Evolutionary conservation across 1,284 basidiomycete species (phyloP).

Genomic region (Leccinum ambiguum): DNA sequence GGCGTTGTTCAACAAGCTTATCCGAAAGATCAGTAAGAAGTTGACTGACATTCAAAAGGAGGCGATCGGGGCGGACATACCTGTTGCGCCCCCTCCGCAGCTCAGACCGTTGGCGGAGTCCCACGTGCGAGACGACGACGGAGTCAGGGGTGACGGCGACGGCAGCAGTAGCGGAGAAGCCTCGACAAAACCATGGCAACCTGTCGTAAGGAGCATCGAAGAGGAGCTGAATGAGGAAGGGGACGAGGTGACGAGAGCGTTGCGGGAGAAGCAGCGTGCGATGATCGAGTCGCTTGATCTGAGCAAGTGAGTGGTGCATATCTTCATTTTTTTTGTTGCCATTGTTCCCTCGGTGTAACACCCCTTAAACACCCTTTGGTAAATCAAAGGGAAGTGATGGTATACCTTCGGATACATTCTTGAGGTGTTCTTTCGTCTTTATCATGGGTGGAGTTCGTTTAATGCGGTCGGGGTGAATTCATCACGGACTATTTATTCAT

Average conservation of each 20-base stretch:
- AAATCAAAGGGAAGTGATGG: conserved; percentile 2
- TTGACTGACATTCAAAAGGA: conserved; percentile 83
- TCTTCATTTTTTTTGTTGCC: not conserved
- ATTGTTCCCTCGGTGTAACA: conserved; percentile 16
- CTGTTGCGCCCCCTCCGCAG: conserved; percentile 30
- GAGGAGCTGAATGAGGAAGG: conserved; percentile 77
- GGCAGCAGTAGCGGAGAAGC: conserved; percentile 24
- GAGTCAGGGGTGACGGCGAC: conserved; percentile 8
- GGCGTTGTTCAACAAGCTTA: conserved; percentile 89
- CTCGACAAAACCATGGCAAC: conserved; percentile 41
- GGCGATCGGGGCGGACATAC: conserved; percentile 63
- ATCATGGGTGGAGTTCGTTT: not conserved
- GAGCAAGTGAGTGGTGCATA: conserved; percentile 62
- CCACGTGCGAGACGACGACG: conserved; percentile 9
- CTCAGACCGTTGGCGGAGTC: not conserved
- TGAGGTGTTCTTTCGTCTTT: not conserved
- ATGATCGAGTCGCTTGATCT: conserved; percentile 86
- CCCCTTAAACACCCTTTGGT: not conserved
- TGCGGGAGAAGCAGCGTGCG: conserved; percentile 73
- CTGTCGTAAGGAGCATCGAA: conserved; percentile 53
- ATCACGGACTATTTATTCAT: not conserved
- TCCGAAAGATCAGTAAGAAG: conserved; percentile 82
- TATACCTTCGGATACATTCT: not conserved
- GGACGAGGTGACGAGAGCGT: conserved; percentile 46
- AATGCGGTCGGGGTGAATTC: not conserved